Percentiles rank a stretch among this genome's conserved stretches.
Conservation (phyloP, 1,284 basidiomycete species). For the Fistulinella cinereoalba region DNA sequence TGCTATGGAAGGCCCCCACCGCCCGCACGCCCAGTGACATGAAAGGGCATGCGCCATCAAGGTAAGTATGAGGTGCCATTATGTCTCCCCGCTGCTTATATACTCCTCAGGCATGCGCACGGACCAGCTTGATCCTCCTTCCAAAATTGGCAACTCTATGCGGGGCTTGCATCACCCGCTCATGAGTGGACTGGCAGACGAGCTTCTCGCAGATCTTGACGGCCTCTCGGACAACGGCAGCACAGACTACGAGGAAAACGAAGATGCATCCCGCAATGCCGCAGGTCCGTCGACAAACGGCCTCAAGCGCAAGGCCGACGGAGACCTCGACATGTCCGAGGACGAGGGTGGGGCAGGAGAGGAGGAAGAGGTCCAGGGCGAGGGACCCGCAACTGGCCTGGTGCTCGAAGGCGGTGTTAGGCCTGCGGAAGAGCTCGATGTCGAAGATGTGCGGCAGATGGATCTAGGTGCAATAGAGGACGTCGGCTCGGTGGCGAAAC, state of each 20-base stretch:
- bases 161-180: background rate
- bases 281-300: constrained; percentile 38
- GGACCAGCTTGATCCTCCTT: constrained; percentile 16
- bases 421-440: constrained; percentile 92
- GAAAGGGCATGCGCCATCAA: constrained; percentile 38
- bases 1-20: constrained; percentile 47
- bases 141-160: constrained; percentile 12
- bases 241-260: constrained; percentile 51
- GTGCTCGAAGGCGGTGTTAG: constrained; percentile 87
- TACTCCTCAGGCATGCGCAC: constrained; percentile 12
- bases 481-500: constrained; percentile 82
- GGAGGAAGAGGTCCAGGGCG: constrained; percentile 39
- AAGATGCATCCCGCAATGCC: constrained; percentile 30
- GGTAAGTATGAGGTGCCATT: constrained; percentile 31
- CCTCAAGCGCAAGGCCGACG: constrained; percentile 61
- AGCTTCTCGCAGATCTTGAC: constrained; percentile 85
- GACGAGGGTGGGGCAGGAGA: constrained; percentile 43
- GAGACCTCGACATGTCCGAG: constrained; percentile 51
- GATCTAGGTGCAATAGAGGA: constrained; percentile 82
- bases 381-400: constrained; percentile 52
- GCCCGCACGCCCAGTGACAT: constrained; percentile 43
- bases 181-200: constrained; percentile 82
- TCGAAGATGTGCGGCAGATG: constrained; percentile 90
- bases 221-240: constrained; percentile 67
- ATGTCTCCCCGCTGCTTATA: constrained; percentile 14